Percentiles rank a stretch among this genome's conserved stretches.
Conservation (phyloP, 2,329 filamentous ascomycete species). For the Cordyceps fumosorosea region DNA sequence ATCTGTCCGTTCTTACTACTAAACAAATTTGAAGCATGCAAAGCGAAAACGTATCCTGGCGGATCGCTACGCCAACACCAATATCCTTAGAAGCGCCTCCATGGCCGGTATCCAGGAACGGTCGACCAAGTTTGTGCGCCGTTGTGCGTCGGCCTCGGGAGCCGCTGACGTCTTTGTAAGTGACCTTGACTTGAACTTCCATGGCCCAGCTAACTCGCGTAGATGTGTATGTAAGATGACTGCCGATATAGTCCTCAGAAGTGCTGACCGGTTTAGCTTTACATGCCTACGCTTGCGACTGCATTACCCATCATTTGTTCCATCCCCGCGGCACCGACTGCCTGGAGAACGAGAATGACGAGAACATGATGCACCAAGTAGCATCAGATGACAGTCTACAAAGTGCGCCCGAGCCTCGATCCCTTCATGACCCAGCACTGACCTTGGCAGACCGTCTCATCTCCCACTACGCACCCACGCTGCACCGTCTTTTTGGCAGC, state of each 20-base stretch:
- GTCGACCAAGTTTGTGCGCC: constrained; percentile 47
- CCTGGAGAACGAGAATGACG: constrained; percentile 47
- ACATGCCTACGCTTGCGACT: constrained; percentile 64
- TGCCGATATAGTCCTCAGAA: background rate
- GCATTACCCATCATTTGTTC: constrained; percentile 63
- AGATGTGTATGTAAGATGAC: constrained; percentile 26
- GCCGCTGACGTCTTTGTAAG: constrained; percentile 56
- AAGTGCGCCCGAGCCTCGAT: constrained; percentile 37
- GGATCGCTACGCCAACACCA: constrained; percentile 63
- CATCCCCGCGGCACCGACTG: constrained; percentile 58
- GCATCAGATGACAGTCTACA: constrained; percentile 62
- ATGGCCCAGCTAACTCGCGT: constrained; percentile 10
- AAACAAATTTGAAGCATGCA: constrained; percentile 42
- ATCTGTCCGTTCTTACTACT: background rate
- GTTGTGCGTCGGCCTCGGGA: constrained; percentile 39
- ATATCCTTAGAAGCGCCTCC: constrained; percentile 50
- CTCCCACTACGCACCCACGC: constrained; percentile 47
- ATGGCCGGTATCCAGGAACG: constrained; percentile 52
- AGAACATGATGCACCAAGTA: constrained; percentile 61
- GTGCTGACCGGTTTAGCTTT: constrained; percentile 31
- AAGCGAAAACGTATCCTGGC: constrained; percentile 57
- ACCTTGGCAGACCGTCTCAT: constrained; percentile 48
- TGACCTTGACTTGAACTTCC: background rate
- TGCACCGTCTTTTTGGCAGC: constrained; percentile 42
- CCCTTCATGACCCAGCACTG: constrained; percentile 9